Evolutionary conservation across 2,329 filamentous ascomycete species (phyloP).

Genomic region (Apiospora marii): DNA sequence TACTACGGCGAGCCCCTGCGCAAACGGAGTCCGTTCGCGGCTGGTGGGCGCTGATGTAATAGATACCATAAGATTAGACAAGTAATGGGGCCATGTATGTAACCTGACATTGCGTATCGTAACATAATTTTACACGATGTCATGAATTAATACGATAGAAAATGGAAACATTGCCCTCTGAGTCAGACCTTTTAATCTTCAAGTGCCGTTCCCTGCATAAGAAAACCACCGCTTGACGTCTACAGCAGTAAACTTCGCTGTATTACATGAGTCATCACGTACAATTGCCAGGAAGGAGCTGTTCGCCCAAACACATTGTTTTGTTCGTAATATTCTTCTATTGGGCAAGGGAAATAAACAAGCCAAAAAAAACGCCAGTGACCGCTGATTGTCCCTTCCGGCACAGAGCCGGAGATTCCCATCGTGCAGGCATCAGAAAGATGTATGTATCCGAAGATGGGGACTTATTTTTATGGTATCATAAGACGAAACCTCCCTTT

Average conservation of each 20-base stretch:
- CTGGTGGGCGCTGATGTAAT: constrained; percentile 33
- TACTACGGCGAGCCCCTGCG: constrained; percentile 47
- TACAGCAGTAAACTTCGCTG: neutral
- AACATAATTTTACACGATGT: neutral
- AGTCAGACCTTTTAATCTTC: neutral
- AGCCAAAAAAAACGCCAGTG: constrained; percentile 19
- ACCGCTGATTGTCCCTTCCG: constrained; percentile 25
- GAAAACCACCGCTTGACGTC: neutral
- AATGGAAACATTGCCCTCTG: too few species aligned
- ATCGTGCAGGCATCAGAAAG: constrained; percentile 5
- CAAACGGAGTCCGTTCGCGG: constrained; percentile 44
- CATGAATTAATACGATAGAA: neutral
- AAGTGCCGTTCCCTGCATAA: neutral
- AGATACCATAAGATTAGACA: neutral
- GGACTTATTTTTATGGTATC: constrained; percentile 15
- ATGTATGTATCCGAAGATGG: constrained; percentile 8
- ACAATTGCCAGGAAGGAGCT: neutral
- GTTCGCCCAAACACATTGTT: neutral
- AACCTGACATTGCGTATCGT: neutral
- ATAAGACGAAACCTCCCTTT: constrained; percentile 14
- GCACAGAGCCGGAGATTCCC: constrained; percentile 3
- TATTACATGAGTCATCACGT: neutral
- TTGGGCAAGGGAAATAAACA: constrained; percentile 25
- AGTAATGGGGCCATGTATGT: neutral
- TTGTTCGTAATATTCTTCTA: constrained; percentile 15